Conservation (phyloP, 306 rosid genomes). For the Prunus salicina region DNA sequence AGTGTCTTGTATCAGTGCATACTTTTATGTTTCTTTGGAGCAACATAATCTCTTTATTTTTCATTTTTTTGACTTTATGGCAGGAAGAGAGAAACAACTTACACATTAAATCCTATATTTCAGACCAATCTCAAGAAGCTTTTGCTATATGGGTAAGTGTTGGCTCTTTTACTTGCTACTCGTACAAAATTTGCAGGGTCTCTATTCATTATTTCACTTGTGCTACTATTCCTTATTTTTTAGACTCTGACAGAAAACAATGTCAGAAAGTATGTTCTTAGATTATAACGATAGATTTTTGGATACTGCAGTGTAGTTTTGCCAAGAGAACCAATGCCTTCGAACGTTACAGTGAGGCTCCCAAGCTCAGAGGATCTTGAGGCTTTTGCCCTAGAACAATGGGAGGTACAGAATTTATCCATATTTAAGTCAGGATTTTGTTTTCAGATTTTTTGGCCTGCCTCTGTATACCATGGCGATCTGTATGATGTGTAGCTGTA, state of each 20-base stretch:
- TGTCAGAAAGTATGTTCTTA: background rate
- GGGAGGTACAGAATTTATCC: constrained; percentile 69
- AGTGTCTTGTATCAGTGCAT: too few relatives aligned
- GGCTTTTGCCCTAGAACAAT: constrained; percentile 71
- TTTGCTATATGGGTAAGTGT: constrained; percentile 65
- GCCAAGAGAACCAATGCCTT: constrained; percentile 93
- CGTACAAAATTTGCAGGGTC: background rate
- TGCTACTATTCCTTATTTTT: background rate
- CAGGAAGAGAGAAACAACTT: constrained; percentile 83
- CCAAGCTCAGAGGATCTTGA: constrained; percentile 82
- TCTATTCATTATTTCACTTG: background rate
- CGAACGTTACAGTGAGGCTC: constrained; percentile 77
- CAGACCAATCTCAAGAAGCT: constrained; percentile 87
- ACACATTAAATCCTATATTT: constrained; percentile 67
- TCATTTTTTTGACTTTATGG: constrained; percentile 13
- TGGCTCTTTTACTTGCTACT: background rate
- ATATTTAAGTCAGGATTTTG: constrained; percentile 12
- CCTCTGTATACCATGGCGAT: background rate
- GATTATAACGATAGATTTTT: constrained; percentile 38
- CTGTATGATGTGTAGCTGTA: constrained; percentile 9
- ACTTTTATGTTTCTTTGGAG: background rate
- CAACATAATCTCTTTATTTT: too few relatives aligned
- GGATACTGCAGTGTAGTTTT: constrained; percentile 73
- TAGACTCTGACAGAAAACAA: too few relatives aligned
- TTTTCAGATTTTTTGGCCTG: constrained; percentile 5